These are phyloP conservation scores for Pseudocercospora eumusae DNA, from an alignment of 2,329 filamentous ascomycete species.

Conservation along the genomic window DNA sequence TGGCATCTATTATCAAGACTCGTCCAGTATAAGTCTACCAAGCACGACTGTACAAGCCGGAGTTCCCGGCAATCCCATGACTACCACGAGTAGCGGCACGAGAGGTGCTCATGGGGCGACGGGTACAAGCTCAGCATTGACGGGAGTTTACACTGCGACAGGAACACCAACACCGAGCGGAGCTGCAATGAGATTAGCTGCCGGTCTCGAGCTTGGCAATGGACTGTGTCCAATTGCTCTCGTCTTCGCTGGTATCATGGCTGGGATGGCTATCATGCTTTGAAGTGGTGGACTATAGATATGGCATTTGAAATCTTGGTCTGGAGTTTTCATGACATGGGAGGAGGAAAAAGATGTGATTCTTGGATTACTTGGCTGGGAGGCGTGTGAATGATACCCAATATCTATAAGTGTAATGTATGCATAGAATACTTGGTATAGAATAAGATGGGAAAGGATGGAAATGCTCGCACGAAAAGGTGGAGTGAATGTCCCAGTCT, in stretches of 20 bases:
- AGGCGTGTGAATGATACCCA: conserved; percentile 4
- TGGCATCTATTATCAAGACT: conserved; percentile 56
- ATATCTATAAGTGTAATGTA: not conserved
- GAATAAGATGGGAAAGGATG: not conserved
- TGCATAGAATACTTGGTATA: too few species aligned
- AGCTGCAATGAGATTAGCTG: conserved; percentile 16
- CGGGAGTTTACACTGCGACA: conserved; percentile 44
- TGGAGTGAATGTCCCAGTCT: not conserved
- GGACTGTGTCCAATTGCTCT: not conserved
- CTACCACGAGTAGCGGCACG: conserved; percentile 19
- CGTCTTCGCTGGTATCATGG: not conserved
- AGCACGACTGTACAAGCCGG: conserved; percentile 37
- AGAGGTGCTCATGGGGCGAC: conserved; percentile 11
- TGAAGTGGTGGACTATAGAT: not conserved
- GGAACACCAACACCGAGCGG: conserved; percentile 37
- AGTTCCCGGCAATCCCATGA: conserved; percentile 38
- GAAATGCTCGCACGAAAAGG: not conserved
- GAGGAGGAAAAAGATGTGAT: not conserved
- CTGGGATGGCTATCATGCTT: conserved; percentile 16
- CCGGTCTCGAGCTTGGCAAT: not conserved
- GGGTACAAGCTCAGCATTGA: conserved; percentile 29
- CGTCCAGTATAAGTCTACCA: conserved; percentile 43
- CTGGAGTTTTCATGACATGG: conserved; percentile 3
- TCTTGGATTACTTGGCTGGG: not conserved
- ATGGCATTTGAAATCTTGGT: not conserved